phyloP scores from a whole-genome alignment of 768 basidiomycete genomes.

The Suillus occidentalis region DNA sequence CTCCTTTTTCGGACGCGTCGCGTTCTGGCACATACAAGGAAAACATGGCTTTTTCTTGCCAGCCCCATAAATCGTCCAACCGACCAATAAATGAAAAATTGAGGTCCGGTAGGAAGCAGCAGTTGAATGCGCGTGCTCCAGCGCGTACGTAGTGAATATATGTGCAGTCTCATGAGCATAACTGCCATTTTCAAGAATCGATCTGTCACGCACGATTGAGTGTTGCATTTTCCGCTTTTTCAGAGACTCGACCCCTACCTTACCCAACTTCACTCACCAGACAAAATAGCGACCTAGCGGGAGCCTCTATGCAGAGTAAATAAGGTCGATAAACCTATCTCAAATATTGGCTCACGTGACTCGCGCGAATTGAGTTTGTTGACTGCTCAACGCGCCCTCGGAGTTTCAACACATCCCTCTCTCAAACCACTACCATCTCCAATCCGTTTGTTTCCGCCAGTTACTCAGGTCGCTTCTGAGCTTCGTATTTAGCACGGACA shows the following conservation, averaged over 20 bases:
- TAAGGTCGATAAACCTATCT: slow-evolving; percentile 27
- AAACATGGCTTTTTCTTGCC: slow-evolving; percentile 32
- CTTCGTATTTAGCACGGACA: slow-evolving; percentile 14
- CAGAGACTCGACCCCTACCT: slow-evolving; percentile 2
- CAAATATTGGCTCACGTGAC: slow-evolving; percentile 37
- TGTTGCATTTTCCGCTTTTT: not conserved
- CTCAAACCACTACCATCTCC: slow-evolving; percentile 51
- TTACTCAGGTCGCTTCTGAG: slow-evolving; percentile 17
- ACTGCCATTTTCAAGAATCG: slow-evolving; percentile 3
- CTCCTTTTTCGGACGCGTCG: slow-evolving; percentile 39
- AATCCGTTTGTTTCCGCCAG: slow-evolving; percentile 22
- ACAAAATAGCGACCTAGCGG: slow-evolving; percentile 3
- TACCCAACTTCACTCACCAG: slow-evolving; percentile 4
- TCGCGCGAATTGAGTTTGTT: slow-evolving; percentile 40
- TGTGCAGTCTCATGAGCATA: slow-evolving; percentile 2
- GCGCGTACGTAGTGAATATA: slow-evolving; percentile 6
- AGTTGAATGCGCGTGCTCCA: slow-evolving; percentile 12
- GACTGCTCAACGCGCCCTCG: slow-evolving; percentile 41
- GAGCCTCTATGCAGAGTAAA: slow-evolving; percentile 11
- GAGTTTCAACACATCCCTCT: slow-evolving; percentile 42
- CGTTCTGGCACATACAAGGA: slow-evolving; percentile 20
- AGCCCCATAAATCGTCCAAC: slow-evolving; percentile 29
- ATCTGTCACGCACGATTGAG: not conserved
- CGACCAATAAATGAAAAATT: slow-evolving; percentile 28
- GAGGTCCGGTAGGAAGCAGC: slow-evolving; percentile 18